Evolutionary conservation across 1,284 basidiomycete genomes (phyloP), one percentile per base, ranked within the genome.

Genomic region (Phenoliferia sp.): DNA sequence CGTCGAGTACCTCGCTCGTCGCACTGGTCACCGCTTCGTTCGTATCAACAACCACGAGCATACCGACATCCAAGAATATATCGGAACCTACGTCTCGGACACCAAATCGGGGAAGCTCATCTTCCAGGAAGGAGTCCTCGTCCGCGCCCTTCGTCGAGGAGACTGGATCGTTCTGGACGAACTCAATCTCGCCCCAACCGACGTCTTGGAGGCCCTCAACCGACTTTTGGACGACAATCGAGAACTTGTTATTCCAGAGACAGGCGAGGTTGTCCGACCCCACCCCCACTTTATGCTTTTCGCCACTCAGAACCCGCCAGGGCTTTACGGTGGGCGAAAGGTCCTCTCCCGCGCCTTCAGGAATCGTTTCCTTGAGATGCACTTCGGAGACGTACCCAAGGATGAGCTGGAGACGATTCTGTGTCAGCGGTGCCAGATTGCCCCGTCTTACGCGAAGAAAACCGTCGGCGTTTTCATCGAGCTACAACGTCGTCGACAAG

Each of bases 31-130:
- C 81, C 86, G 86, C 34, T 99, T 99, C 78, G 88, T 99, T 33
- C 90, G 96, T 44, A 98, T 99, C 85, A 99, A 99, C 82, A 99
- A 99, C 76, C 96, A 99, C 81, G 96, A 99, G 76, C 96, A 99
- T 78, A 99, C 96, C 5, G 96, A 99, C 79, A 94, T 82, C 63
- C 96, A 99, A 77, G 96, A 99, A 78, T 99, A 99, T 77, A 84
- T 99, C 61, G 96, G 96, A 7, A 94, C 94, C 0, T 99, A 99
- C 76, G 87, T 95, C 19, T 94, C 95, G 1, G 94, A 99, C 79
- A 87, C 94, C 6, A 79, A 86, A 31, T 92, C 92, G 0, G 96
- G 96, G 29, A 95, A 94, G 78, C 85, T 99, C 22, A 87, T 90
- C 17, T 99, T 96, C 81, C 90, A 90, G 74, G 96, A 99, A 78